These are phyloP conservation scores for Penicillium fimorum DNA, from an alignment of 495 filamentous ascomycete species.

Conservation along the genomic window DNA sequence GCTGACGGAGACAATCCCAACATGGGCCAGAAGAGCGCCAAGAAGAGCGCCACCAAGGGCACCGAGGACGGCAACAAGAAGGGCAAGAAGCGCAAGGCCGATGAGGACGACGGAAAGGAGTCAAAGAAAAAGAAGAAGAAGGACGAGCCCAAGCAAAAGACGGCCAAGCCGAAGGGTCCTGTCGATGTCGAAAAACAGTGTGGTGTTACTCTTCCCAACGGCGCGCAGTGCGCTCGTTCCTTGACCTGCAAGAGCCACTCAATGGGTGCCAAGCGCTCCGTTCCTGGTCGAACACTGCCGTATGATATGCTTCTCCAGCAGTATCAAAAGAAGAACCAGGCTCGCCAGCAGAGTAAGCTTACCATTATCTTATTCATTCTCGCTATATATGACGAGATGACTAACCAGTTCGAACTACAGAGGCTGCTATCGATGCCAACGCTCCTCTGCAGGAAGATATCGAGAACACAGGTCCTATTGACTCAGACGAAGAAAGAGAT, in stretches of 20 bases:
- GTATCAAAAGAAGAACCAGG: conserved; percentile 99
- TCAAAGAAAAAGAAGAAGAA: conserved; percentile 94
- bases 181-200: conserved; percentile 98
- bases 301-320: conserved; percentile 92
- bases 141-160: conserved; percentile 82
- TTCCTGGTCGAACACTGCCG: conserved; percentile 84
- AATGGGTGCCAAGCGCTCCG: conserved; percentile 92
- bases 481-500: conserved; percentile 90
- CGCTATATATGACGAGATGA: background rate
- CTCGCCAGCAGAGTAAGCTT: conserved; percentile 83
- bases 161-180: conserved; percentile 86
- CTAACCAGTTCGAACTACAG: conserved; percentile 41
- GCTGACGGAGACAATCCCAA: conserved; percentile 39
- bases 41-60: conserved; percentile 68
- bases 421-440: conserved; percentile 90
- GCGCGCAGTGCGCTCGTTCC: conserved; percentile 84
- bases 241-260: conserved; percentile 95
- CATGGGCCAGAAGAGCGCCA: conserved; percentile 60
- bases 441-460: conserved; percentile 84
- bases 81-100: conserved; percentile 92
- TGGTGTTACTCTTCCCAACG: conserved; percentile 81
- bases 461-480: conserved; percentile 72
- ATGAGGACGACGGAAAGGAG: conserved; percentile 65
- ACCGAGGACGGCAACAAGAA: conserved; percentile 63
- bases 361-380: background rate